phyloP scores from a whole-genome alignment of 768 basidiomycete genomes.

The Russula earlei region DNA sequence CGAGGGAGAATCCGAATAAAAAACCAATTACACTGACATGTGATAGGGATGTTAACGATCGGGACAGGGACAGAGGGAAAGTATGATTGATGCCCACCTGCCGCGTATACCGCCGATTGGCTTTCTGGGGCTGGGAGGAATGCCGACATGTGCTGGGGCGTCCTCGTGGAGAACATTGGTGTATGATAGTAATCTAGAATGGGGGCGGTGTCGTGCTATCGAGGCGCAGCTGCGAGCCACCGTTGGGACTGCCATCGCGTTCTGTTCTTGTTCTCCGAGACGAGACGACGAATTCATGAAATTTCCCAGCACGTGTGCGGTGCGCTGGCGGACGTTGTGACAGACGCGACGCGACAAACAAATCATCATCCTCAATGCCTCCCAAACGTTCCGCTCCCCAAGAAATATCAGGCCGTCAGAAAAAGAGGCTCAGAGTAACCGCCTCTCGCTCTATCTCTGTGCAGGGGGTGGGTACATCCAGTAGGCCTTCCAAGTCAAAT shows the following conservation, averaged over 20 bases:
- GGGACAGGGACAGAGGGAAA: neutral
- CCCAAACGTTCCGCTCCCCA: constrained; percentile 32
- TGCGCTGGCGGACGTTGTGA: no score
- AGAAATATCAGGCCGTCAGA: constrained; percentile 36
- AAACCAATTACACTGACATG: constrained; percentile 67
- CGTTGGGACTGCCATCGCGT: constrained; percentile 24
- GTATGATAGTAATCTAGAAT: constrained; percentile 36
- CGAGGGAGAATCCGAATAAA: constrained; percentile 82
- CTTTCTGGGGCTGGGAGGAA: constrained; percentile 50
- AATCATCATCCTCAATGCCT: constrained; percentile 28
- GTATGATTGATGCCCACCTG: constrained; percentile 26
- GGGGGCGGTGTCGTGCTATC: constrained; percentile 2
- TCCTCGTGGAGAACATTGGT: constrained; percentile 38
- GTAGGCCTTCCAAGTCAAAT: constrained; percentile 34
- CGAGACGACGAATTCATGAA: neutral
- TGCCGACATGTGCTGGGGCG: constrained; percentile 37
- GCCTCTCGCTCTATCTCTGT: constrained; percentile 60
- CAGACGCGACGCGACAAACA: neutral
- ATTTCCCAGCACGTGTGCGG: constrained; percentile 15
- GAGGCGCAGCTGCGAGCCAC: neutral
- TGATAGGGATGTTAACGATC: neutral
- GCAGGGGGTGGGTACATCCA: constrained; percentile 34
- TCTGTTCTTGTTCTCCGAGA: no score
- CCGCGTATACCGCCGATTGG: constrained; percentile 55
- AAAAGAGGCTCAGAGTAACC: constrained; percentile 60